These are phyloP conservation scores for Paracoccidioides lutzii DNA, from an alignment of 2,329 filamentous ascomycete species.

Conservation along the genomic window DNA sequence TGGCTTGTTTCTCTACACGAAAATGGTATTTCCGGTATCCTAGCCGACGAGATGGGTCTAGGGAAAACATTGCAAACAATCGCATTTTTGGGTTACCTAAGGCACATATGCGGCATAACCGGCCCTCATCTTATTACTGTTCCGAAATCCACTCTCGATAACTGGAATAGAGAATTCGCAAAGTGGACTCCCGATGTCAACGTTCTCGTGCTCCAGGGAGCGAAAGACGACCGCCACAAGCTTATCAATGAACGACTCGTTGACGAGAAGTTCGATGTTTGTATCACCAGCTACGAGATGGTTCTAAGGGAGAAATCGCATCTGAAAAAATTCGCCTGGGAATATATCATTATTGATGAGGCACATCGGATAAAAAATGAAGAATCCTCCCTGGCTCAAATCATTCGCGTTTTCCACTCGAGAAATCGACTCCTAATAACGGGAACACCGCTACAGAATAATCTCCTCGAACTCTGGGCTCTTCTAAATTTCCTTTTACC, in stretches of 20 bases:
- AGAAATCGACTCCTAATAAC: conserved; percentile 91
- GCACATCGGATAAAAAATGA: conserved; percentile 99
- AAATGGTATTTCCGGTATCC: conserved; percentile 94
- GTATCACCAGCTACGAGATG: conserved; percentile 98
- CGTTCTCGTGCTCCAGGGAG: conserved; percentile 83
- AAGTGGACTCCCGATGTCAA: conserved; percentile 94
- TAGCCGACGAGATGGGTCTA: conserved; percentile 97
- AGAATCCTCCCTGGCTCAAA: conserved; percentile 89
- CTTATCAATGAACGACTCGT: conserved; percentile 86
- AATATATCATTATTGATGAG: conserved; percentile 99
- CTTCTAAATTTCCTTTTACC: conserved; percentile 95
- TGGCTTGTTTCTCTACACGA: conserved; percentile 97
- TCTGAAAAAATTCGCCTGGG: conserved; percentile 96
- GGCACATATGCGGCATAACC: conserved; percentile 77
- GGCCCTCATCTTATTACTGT: conserved; percentile 87
- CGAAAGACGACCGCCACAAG: conserved; percentile 79
- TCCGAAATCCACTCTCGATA: conserved; percentile 94
- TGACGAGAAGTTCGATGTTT: conserved; percentile 92
- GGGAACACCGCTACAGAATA: conserved; percentile 93
- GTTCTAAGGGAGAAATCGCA: conserved; percentile 89
- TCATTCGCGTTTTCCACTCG: conserved; percentile 91
- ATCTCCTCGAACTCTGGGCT: conserved; percentile 94
- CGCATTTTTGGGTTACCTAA: conserved; percentile 85
- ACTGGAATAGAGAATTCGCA: conserved; percentile 91
- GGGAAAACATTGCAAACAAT: conserved; percentile 98